phyloP scores from a whole-genome alignment of 257 asterid species.

The Perilla frutescens region DNA sequence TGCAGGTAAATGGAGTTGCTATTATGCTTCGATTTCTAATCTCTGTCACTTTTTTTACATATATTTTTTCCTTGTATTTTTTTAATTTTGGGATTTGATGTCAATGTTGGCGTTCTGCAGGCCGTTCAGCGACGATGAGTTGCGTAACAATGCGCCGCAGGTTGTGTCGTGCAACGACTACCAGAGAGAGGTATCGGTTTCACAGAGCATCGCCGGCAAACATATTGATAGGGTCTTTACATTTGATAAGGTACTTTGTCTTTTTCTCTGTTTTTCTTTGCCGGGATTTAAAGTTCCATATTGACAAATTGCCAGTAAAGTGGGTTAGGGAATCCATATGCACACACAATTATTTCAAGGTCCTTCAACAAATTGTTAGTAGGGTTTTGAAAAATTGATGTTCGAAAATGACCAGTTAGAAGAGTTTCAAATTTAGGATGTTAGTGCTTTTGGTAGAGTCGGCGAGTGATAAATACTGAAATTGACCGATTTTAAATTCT shows the following conservation, averaged over 20 bases:
- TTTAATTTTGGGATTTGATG: background rate
- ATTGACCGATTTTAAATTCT: background rate
- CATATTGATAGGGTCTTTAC: slow-evolving; percentile 84
- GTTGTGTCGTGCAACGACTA: slow-evolving; percentile 87
- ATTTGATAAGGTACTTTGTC: slow-evolving; percentile 70
- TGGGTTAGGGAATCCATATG: slow-evolving; percentile 7
- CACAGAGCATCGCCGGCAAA: slow-evolving; percentile 90
- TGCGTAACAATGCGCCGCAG: slow-evolving; percentile 85
- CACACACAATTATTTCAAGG: background rate
- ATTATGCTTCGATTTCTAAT: background rate
- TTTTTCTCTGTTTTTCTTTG: background rate
- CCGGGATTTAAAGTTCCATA: background rate
- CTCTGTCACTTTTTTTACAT: background rate
- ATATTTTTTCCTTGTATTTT: background rate
- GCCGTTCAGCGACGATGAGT: slow-evolving; percentile 89
- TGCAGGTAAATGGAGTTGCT: slow-evolving; percentile 62
- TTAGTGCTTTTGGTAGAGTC: background rate
- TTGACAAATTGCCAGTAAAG: slow-evolving; percentile 5
- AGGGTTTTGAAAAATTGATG: background rate
- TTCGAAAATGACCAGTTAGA: background rate
- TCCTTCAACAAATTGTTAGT: background rate
- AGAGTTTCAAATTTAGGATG: background rate
- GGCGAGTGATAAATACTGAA: background rate
- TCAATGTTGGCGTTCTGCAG: slow-evolving; percentile 42
- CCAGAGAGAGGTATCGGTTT: slow-evolving; percentile 77